Conservation (phyloP, 2,329 filamentous ascomycete genomes). For the Penicillium polonicum region DNA sequence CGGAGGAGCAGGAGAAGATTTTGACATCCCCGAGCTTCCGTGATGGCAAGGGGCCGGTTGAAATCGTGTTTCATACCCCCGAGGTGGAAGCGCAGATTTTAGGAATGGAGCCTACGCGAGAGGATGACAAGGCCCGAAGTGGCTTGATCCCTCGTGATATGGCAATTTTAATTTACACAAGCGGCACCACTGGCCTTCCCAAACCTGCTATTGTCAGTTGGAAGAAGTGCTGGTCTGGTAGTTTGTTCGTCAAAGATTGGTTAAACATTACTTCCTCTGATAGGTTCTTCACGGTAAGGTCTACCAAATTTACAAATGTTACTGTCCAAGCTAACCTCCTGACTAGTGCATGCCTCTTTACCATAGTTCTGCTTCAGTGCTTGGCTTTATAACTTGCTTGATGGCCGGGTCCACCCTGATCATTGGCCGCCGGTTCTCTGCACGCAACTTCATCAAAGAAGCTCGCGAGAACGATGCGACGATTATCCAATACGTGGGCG, state of each 20-base stretch:
- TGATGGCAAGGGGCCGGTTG: slow-evolving; percentile 49
- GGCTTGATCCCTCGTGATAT: slow-evolving; percentile 56
- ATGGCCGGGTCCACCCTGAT: slow-evolving; percentile 64
- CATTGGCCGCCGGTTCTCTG: slow-evolving; percentile 75
- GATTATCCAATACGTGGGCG: slow-evolving; percentile 82
- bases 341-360: slow-evolving; percentile 80
- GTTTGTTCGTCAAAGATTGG: slow-evolving; percentile 55
- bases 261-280: slow-evolving; percentile 62
- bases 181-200: slow-evolving; percentile 79
- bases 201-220: slow-evolving; percentile 77
- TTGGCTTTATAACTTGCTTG: slow-evolving; percentile 66
- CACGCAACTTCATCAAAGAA: slow-evolving; percentile 73
- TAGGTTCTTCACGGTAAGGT: slow-evolving; percentile 69
- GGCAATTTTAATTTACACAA: slow-evolving; percentile 78
- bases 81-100: slow-evolving; percentile 57
- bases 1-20: slow-evolving; percentile 40
- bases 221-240: slow-evolving; percentile 60
- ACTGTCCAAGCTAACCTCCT: slow-evolving; percentile 6
- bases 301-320: neutral
- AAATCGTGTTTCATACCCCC: slow-evolving; percentile 62
- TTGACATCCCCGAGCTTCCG: slow-evolving; percentile 43
- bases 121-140: slow-evolving; percentile 57
- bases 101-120: slow-evolving; percentile 54
- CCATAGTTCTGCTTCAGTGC: slow-evolving; percentile 72
- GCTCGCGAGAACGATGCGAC: slow-evolving; percentile 70